Conservation (phyloP, 1,284 basidiomycete species). For the Naganishia albida region DNA sequence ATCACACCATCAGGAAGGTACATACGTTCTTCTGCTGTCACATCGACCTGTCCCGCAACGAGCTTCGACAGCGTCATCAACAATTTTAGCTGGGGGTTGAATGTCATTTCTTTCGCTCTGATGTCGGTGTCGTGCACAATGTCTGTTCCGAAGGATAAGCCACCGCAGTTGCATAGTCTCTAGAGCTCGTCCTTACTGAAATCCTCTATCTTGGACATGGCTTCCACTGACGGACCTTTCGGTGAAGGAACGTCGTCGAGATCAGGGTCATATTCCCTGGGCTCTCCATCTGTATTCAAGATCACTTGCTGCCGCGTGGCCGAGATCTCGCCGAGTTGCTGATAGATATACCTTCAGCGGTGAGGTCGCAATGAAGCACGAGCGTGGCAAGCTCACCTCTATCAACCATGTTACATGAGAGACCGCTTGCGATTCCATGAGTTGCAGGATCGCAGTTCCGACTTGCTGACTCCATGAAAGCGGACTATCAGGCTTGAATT, state of each 20-base stretch:
- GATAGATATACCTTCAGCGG: not conserved
- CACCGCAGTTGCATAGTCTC: not conserved
- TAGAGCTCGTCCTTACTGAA: constrained; percentile 63
- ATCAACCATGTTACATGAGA: constrained; percentile 75
- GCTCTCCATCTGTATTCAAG: constrained; percentile 65
- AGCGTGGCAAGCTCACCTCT: constrained; percentile 60
- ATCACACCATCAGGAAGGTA: constrained; percentile 8
- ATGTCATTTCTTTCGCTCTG: constrained; percentile 71
- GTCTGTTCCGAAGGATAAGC: not conserved
- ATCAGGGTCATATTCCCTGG: constrained; percentile 54
- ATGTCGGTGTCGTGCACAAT: constrained; percentile 61
- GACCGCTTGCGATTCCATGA: constrained; percentile 67
- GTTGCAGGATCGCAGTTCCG: constrained; percentile 74
- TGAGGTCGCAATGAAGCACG: not conserved
- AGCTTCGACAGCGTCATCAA: constrained; percentile 60
- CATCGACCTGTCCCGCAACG: constrained; percentile 8
- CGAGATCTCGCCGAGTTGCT: constrained; percentile 56
- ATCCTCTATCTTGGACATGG: constrained; percentile 69
- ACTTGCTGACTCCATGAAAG: constrained; percentile 82
- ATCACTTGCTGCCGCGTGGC: constrained; percentile 69
- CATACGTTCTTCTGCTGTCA: constrained; percentile 22
- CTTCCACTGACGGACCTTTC: constrained; percentile 66
- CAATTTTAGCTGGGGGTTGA: constrained; percentile 75
- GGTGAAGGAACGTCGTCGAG: constrained; percentile 57
- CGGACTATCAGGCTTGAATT: constrained; percentile 76